Conservation (phyloP, 805 yeast species). For the Naumovozyma baii region DNA sequence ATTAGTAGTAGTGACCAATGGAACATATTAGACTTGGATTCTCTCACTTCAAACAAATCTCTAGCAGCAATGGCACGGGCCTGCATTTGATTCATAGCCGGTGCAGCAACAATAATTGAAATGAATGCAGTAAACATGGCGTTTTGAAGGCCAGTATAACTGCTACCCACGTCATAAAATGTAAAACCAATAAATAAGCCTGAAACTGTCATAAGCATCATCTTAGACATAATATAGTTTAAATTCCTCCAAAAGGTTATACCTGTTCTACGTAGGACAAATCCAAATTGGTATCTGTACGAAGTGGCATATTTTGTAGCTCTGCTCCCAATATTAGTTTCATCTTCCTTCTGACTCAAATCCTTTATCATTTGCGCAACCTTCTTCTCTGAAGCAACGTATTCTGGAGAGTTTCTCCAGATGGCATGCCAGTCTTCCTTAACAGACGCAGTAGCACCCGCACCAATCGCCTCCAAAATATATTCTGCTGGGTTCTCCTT, state of each 20-base stretch:
- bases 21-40: constrained; percentile 34
- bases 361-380: constrained; percentile 42
- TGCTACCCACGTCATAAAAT: constrained; percentile 42
- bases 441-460: constrained; percentile 57
- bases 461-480: constrained; percentile 59
- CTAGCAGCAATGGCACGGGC: constrained; percentile 31
- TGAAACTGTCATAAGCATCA: constrained; percentile 35
- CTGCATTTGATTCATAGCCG: constrained; percentile 34
- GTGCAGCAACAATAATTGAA: constrained; percentile 33
- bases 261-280: constrained; percentile 26
- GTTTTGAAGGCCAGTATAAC: constrained; percentile 35
- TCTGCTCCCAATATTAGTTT: constrained; percentile 7
- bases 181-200: constrained; percentile 46
- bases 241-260: constrained; percentile 33
- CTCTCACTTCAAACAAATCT: constrained; percentile 35
- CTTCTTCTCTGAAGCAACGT: constrained; percentile 31
- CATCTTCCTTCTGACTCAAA: constrained; percentile 12
- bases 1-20: constrained; percentile 33
- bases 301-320: constrained; percentile 18
- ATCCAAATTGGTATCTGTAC: constrained; percentile 24
- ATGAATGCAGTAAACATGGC: constrained; percentile 33
- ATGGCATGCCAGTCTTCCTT: constrained; percentile 45
- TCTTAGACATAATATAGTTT: constrained; percentile 34
- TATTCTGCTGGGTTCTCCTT: constrained; percentile 63
- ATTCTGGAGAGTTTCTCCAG: constrained; percentile 41